Base-by-base conservation (phyloP, 208 protist genomes). In the Herpetomonas tarakana region DNA sequence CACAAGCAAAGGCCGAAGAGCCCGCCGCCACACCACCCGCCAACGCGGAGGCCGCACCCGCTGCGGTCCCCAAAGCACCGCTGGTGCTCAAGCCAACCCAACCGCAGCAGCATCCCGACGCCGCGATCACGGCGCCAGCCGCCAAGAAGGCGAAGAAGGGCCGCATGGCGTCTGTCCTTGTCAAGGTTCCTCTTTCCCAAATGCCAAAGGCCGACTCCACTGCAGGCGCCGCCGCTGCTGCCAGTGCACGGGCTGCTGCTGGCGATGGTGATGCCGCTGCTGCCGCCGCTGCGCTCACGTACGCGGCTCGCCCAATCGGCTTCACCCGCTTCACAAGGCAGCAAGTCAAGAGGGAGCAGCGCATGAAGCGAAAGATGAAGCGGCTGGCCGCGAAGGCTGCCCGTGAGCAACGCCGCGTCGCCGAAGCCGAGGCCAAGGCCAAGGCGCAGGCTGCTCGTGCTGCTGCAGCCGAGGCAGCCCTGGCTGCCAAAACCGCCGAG, bases 401-500 rank as follows among this genome's bases (percentile, higher is more conserved):
- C 3, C 44, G 44, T 4, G 44, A 49, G 19, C 44, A 49, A 18
- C 44, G 19, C 3, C 44, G 44, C 44, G 44, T 24, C 11, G 44
- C 44, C 44, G 19, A 49, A 18, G 44, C 44, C 3, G 44, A 49
- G 44, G 44, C 44, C 16, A 49, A 49, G 44, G 44, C 44, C 16
- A 49, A 49, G 44, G 44, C 44, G 16, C 44, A 49, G 44, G 44
- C 44, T 18, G 44, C 44, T 4, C 44, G 44, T 22, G 44, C 44
- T 24, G 44, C 44, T 4, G 44, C 44, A 7, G 44, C 44, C 19
- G 44, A 49, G 44, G 44, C 44, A 22, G 44, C 44, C 9, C 44
- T 11, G 3, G 44, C 44, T 7, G 44, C 44, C 16, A 49, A 22
- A 22, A 22, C 27, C 3, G 54, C 54, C 12, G 28, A 26, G 28